Evolutionary conservation across 2,329 filamentous ascomycete genomes (phyloP).

Genomic region (Esteya vermicola): DNA sequence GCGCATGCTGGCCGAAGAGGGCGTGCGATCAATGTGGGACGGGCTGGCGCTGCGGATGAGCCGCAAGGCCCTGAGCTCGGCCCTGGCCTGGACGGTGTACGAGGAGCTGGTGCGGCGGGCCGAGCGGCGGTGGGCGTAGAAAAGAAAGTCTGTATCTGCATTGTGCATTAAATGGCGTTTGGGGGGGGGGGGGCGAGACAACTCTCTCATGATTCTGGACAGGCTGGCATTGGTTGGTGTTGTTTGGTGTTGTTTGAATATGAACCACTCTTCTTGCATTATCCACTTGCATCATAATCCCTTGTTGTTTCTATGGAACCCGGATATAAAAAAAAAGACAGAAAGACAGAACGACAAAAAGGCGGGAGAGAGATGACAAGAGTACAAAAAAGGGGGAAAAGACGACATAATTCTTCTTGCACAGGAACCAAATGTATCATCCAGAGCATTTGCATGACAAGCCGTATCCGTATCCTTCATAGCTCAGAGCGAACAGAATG

Average conservation of each 20-base stretch:
- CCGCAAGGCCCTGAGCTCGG: conserved; percentile 81
- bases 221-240: background rate
- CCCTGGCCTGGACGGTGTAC: conserved; percentile 95
- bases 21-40: conserved; percentile 66
- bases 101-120: conserved; percentile 78
- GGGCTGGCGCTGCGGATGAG: conserved; percentile 77
- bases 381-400: background rate
- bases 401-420: too few species aligned
- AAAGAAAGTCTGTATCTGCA: background rate
- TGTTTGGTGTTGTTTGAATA: background rate
- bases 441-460: too few species aligned
- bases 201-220: background rate
- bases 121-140: conserved; percentile 20
- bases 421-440: too few species aligned
- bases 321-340: background rate
- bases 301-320: too few species aligned
- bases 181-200: background rate
- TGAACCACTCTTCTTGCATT: background rate
- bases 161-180: background rate
- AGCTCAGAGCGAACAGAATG: background rate
- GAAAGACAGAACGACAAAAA: background rate
- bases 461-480: too few species aligned
- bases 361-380: background rate
- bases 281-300: too few species aligned
- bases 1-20: conserved; percentile 72